Percentiles rank a stretch among this genome's conserved stretches.
Evolutionary conservation across 805 yeast genomes (phyloP).

Genomic region (Kodamaea kaohsiungensis): DNA sequence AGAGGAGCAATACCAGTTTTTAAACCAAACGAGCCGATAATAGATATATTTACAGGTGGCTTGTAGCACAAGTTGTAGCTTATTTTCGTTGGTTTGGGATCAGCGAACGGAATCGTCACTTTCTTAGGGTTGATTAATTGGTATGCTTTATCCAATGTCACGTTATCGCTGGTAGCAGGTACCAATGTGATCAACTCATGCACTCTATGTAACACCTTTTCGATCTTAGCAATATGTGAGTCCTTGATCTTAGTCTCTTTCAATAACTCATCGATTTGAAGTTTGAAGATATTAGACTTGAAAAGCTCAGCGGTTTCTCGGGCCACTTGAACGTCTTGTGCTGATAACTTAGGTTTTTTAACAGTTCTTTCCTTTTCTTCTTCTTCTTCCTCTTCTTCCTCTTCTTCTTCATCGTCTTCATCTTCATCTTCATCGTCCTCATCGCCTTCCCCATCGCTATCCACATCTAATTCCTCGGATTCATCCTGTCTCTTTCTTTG

Average conservation of each 20-base stretch:
- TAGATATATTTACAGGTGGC: constrained; percentile 71
- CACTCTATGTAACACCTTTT: constrained; percentile 71
- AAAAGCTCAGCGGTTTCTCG: constrained; percentile 92
- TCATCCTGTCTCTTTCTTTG: neutral
- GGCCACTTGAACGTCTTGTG: constrained; percentile 88
- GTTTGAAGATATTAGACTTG: constrained; percentile 91
- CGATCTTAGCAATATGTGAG: constrained; percentile 61
- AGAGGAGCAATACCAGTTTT: constrained; percentile 60
- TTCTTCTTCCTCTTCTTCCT: constrained; percentile 10
- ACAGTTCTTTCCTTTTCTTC: constrained; percentile 8
- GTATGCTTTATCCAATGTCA: constrained; percentile 61
- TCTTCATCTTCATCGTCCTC: constrained; percentile 29
- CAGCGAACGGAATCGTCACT: constrained; percentile 80
- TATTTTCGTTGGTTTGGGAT: constrained; percentile 77
- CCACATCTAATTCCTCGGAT: constrained; percentile 22
- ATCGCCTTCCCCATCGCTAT: constrained; percentile 10
- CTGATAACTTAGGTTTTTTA: constrained; percentile 46
- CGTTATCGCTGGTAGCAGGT: constrained; percentile 51
- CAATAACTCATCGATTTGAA: constrained; percentile 89
- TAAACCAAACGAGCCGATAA: constrained; percentile 88
- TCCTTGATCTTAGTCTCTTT: constrained; percentile 79
- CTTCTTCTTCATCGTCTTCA: constrained; percentile 15
- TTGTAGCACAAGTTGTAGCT: constrained; percentile 71
- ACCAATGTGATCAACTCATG: constrained; percentile 67
- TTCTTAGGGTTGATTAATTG: constrained; percentile 49